These are phyloP conservation scores for Myrica gale DNA, from an alignment of 306 rosid species.

Conservation along the genomic window DNA sequence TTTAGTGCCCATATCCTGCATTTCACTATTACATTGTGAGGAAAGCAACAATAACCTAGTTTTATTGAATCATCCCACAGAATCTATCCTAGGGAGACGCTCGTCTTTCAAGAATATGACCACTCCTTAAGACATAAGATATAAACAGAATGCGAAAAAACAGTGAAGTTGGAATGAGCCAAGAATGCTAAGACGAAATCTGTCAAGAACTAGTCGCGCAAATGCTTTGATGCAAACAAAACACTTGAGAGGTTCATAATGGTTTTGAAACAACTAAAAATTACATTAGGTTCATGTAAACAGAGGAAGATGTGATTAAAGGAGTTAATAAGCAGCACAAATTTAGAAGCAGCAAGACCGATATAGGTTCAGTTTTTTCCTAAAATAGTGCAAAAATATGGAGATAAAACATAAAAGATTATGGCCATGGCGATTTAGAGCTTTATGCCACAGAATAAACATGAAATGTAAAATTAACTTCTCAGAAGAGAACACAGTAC, in stretches of 20 bases:
- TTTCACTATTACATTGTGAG: conserved; percentile 18
- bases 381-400: not conserved
- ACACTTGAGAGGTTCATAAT: not conserved
- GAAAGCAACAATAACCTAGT: not conserved
- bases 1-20: conserved; percentile 83
- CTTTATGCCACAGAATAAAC: too few species aligned
- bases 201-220: not conserved
- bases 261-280: too few species aligned
- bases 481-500: not conserved
- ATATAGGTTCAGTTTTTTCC: not conserved
- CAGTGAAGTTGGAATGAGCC: not conserved
- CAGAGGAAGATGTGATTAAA: not conserved
- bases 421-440: not conserved
- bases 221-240: not conserved
- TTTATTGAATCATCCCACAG: not conserved
- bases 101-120: not conserved
- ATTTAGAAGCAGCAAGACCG: not conserved
- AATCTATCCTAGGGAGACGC: not conserved
- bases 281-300: not conserved
- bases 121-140: not conserved
- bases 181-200: not conserved
- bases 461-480: not conserved
- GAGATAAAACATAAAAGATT: not conserved
- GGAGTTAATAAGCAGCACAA: not conserved
- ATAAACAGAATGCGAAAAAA: not conserved